Evolutionary conservation across 2,329 filamentous ascomycete species (phyloP), one percentile per base, ranked within the genome.

Genomic region (Mycocentrospora acerina): DNA sequence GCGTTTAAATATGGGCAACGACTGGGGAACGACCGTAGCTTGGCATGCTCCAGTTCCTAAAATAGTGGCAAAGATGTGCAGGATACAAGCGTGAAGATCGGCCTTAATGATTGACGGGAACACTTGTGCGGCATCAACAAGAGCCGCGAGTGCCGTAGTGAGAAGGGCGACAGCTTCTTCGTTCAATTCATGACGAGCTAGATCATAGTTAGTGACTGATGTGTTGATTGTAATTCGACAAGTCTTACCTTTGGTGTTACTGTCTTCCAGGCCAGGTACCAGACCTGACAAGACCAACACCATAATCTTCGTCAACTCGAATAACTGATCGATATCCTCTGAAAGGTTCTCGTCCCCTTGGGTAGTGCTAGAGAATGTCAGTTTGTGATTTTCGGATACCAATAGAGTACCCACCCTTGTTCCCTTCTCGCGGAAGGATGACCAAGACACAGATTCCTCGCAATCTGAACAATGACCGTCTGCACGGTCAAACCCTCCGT

Each of bases 91-190:
- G 61, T 97, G 90, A 6, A 98, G 77, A 64, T 98, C 93, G 8
- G 90, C 91, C 62, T 93, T 93, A 73, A 98, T 98, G 56, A 98
- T 90, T 2, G 88, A 83, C 0, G 94, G 94, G 69, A 98, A 98
- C 12, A 97, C 90, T 46, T 94, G 88, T 6, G 93, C 90, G 1
- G 93, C 90, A 60, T 97, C 89, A 3, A 97, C 93, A 2, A 98
- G 80, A 1, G 93, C 88, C 43, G 90, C 86, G 2, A 98, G 76
- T 1, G 89, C 85, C 2, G 86, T 82, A 16, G 83, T 83, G 33
- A 96, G 82, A 3, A 98, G 80, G 2, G 85, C 75, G 13, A 94
- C 79, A 2, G 89, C 87, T 65, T 97, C 91, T 55, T 96, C 90
- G 1, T 87, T 90, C 57, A 95, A 83, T 55, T 86, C 83, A 57